Percentiles rank a stretch among this genome's conserved stretches.
Conservation (phyloP, 805 yeast genomes). For the Sporopachydermia lactativora region DNA sequence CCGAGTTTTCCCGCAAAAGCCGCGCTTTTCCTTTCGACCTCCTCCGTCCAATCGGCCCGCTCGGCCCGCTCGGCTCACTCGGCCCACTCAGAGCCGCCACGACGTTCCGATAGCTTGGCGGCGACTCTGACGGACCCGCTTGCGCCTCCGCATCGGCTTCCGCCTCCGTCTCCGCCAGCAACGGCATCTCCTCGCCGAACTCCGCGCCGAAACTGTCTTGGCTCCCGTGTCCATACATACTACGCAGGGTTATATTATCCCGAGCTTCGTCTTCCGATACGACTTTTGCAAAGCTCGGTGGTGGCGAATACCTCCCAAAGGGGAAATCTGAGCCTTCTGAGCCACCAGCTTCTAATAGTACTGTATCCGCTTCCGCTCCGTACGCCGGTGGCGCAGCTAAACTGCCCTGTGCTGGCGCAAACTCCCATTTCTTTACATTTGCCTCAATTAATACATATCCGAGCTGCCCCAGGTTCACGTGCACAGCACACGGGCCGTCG, state of each 20-base stretch:
- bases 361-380: conserved; percentile 64
- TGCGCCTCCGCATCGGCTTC: too few species aligned
- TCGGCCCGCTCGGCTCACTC: too few species aligned
- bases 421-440: conserved; percentile 90
- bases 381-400: conserved; percentile 93
- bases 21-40: too few species aligned
- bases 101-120: too few species aligned
- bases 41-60: too few species aligned
- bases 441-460: conserved; percentile 89
- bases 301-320: neutral
- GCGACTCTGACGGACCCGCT: too few species aligned
- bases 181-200: too few species aligned
- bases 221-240: neutral
- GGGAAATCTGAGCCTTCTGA: conserved; percentile 14
- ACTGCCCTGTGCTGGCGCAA: conserved; percentile 78
- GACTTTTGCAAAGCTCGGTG: neutral
- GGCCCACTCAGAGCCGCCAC: too few species aligned
- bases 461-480: conserved; percentile 77
- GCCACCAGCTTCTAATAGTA: conserved; percentile 46
- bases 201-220: neutral
- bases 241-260: neutral
- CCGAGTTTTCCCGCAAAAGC: too few species aligned
- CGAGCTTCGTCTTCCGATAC: neutral
- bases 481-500: conserved; percentile 65
- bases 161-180: neutral